Evolutionary conservation across 306 rosid genomes (phyloP), one percentile per base, ranked within the genome.

Genomic region (Aeschynomene evenia): DNA sequence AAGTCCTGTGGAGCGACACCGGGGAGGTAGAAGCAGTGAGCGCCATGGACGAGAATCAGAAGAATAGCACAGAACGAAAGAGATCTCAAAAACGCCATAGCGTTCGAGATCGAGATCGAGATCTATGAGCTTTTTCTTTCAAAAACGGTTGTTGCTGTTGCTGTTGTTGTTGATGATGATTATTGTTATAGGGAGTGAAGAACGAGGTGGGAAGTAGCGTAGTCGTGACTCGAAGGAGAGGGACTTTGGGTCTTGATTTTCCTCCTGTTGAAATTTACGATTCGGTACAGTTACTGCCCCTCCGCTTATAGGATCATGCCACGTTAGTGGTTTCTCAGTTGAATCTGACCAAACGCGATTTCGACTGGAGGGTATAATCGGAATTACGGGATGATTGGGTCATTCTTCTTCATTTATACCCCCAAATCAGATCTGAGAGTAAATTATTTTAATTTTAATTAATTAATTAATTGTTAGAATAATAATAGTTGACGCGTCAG

Each of bases 1-100:
- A 95, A 91, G 49, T 91, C 99, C 80, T 89, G 92, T 1, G 99
- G 99, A 34, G 99, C 99, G 52, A 95, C 99, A 19, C 99, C 99
- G 11, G 99, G 99, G 72, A 95, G 99, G 73, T 95, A 95, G 84
- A 95, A 95, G 68, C 79, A 85, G 80, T 54, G 66, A 72, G 77
- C 84, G 58, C 78, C 82, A 74, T 84, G 92, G 74, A 91, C 8
- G 73, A 95, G 79, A 40, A 80, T 53, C 24, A 90, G 82, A 28
- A 88, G 82, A 55, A 86, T 36, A 59, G 87, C 75, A 19, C 66
- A 82, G 79, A 85, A 71, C 58, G 78, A 63, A 62, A 64, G 63
- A 75, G 96, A 88, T 85, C 96, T 77, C 74, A 22, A 73, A 86
- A 85, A 83, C 88, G 90, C 91, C 98, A 90, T 90, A 86, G 93